Base-by-base conservation (phyloP, 148 eudicot genomes). In the Linanthus parryae region DNA sequence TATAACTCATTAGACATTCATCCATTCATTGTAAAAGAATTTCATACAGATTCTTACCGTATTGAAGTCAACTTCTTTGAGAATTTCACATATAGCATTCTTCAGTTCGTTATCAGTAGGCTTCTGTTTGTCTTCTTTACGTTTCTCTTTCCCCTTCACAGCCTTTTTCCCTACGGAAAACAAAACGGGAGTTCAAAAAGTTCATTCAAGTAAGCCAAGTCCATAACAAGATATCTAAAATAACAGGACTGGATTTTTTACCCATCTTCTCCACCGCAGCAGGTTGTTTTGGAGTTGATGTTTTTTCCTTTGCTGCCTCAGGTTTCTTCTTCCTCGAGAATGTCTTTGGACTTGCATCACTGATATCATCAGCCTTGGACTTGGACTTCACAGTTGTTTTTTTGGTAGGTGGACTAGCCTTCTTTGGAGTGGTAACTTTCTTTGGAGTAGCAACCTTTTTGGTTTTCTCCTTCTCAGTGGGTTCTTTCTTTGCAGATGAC, bases 1-100 rank as follows among this genome's bases (percentile, higher is more conserved):
- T n/a, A n/a, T n/a, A n/a, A n/a, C n/a, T n/a, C n/a, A n/a, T n/a
- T n/a, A n/a, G n/a, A n/a, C n/a, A n/a, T n/a, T n/a, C n/a, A n/a
- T n/a, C n/a, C n/a, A n/a, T n/a, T n/a, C n/a, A n/a, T n/a, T n/a
- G n/a, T n/a, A n/a, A n/a, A n/a, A n/a, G n/a, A n/a, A n/a, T n/a
- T n/a, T n/a, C n/a, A n/a, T n/a, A n/a, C n/a, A 26, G 40, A 55
- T 42, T 43, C 81, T 73, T 58, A 92, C 98, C 69, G 96, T 92
- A 61, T 92, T 82, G 75, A 92, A 88, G 73, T 92, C 99, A 46
- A 84, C 99, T 70, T 84, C 88, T 50, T 84, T 82, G 20, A 92
- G 96, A 57, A 82, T 77, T 66, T 79, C 90, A 33, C 90, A 81
- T 39, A 88, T 76, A 27, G 95, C 85, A 56, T 30, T 75, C 55